These are phyloP conservation scores for Dorcoceras hygrometricum DNA, from an alignment of 257 asterid genomes.

Conservation along the genomic window DNA sequence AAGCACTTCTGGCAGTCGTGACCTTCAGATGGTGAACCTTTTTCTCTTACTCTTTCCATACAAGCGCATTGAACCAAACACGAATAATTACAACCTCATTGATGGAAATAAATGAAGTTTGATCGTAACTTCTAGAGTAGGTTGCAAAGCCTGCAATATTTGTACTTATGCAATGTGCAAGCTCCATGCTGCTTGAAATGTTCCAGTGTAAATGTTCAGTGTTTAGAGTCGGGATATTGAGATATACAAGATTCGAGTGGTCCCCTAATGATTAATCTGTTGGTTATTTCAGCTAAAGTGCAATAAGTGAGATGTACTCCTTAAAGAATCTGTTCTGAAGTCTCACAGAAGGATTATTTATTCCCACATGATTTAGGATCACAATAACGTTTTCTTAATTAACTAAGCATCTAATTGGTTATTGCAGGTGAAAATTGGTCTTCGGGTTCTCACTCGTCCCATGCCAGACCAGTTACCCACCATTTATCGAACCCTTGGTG, in stretches of 20 bases:
- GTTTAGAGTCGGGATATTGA: not conserved
- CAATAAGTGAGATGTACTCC: not conserved
- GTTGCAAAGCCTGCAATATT: not conserved
- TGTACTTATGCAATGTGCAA: not conserved
- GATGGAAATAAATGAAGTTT: not conserved
- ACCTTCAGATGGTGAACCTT: constrained; percentile 55
- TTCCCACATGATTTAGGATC: not conserved
- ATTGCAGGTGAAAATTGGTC: constrained; percentile 26
- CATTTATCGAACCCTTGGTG: constrained; percentile 32
- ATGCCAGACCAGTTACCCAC: constrained; percentile 26
- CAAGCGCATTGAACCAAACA: not conserved
- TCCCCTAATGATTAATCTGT: not conserved
- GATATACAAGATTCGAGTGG: not conserved
- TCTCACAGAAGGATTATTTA: not conserved
- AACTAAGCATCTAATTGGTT: not conserved
- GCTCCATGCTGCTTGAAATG: not conserved
- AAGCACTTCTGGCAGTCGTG: constrained; percentile 61
- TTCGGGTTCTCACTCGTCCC: constrained; percentile 41
- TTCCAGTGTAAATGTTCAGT: not conserved
- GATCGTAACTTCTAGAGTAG: not conserved
- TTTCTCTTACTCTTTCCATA: not conserved
- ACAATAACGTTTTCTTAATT: no score
- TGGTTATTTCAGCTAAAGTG: not conserved
- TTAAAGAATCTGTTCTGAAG: not conserved
- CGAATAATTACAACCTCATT: not conserved